Conservation (phyloP, 169 alveolate genomes). For the Plasmodium falciparum region DNA sequence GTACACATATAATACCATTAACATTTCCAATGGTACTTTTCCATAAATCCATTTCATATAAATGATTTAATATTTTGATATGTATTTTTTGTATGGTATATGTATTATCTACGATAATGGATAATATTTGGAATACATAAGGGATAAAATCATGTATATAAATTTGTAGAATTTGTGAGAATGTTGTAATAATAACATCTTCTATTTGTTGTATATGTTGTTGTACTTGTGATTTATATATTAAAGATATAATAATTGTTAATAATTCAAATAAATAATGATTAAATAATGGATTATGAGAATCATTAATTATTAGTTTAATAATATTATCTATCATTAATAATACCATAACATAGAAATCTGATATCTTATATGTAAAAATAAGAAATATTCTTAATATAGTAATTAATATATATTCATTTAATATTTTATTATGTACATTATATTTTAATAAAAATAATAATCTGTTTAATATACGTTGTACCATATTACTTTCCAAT, state of each 20-base stretch:
- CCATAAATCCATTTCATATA: slow-evolving; percentile 80
- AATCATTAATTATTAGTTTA: slow-evolving; percentile 84
- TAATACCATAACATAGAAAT: not conserved
- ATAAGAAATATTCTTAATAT: slow-evolving; percentile 36
- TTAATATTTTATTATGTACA: slow-evolving; percentile 12
- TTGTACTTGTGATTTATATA: slow-evolving; percentile 41
- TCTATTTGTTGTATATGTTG: slow-evolving; percentile 77
- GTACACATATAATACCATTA: slow-evolving; percentile 87
- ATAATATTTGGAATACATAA: slow-evolving; percentile 83
- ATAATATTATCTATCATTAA: slow-evolving; percentile 51
- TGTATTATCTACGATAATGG: slow-evolving; percentile 66
- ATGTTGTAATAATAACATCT: slow-evolving; percentile 78
- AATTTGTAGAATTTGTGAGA: slow-evolving; percentile 85
- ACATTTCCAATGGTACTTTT: slow-evolving; percentile 82
- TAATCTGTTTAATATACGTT: slow-evolving; percentile 10
- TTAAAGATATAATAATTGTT: slow-evolving; percentile 77
- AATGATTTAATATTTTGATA: slow-evolving; percentile 78
- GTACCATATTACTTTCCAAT: not conserved
- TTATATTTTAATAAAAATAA: slow-evolving; percentile 38
- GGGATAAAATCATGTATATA: slow-evolving; percentile 88
- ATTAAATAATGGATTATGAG: slow-evolving; percentile 88
- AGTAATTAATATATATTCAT: slow-evolving; percentile 59
- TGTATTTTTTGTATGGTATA: slow-evolving; percentile 75
- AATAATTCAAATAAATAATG: slow-evolving; percentile 88
- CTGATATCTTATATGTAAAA: slow-evolving; percentile 15